A percentile compares a stretch with the other conserved stretches of the same genome.
phyloP scores from a whole-genome alignment of 495 filamentous ascomycete genomes.

The Lophium mytilinum region DNA sequence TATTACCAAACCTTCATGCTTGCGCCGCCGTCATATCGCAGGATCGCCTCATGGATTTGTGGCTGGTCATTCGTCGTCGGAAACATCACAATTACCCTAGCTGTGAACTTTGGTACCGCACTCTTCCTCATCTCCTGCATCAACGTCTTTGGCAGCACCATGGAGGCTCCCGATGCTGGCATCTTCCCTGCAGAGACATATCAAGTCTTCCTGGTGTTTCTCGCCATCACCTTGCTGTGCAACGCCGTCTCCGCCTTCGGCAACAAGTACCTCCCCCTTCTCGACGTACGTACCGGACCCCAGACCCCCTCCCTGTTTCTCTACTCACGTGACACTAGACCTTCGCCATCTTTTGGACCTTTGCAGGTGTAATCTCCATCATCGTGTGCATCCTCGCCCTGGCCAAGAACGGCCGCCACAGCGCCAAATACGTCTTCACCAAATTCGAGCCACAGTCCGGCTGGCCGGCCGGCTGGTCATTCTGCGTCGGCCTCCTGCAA shows the following conservation, averaged over 20 bases:
- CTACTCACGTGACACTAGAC: slow-evolving; percentile 32
- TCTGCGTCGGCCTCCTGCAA: slow-evolving; percentile 45
- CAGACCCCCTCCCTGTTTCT: background rate
- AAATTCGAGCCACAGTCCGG: slow-evolving; percentile 48
- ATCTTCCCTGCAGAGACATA: slow-evolving; percentile 41
- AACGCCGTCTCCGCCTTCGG: slow-evolving; percentile 50
- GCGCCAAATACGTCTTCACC: slow-evolving; percentile 51
- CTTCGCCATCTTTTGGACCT: slow-evolving; percentile 61
- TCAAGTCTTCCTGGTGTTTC: slow-evolving; percentile 58
- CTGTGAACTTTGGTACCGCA: slow-evolving; percentile 59
- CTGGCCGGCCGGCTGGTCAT: slow-evolving; percentile 37
- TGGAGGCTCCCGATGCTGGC: slow-evolving; percentile 11
- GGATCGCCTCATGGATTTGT: slow-evolving; percentile 53
- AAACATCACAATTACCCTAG: slow-evolving; percentile 62
- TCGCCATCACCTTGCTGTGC: slow-evolving; percentile 51
- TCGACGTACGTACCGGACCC: slow-evolving; percentile 38
- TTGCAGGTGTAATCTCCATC: slow-evolving; percentile 51
- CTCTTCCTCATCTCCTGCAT: slow-evolving; percentile 46
- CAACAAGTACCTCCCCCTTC: slow-evolving; percentile 49
- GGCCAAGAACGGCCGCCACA: slow-evolving; percentile 43
- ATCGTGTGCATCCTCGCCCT: slow-evolving; percentile 51
- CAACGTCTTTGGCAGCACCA: slow-evolving; percentile 42
- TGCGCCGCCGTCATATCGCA: slow-evolving; percentile 30
- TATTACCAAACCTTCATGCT: slow-evolving; percentile 53
- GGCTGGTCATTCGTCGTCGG: slow-evolving; percentile 62